phyloP scores from a whole-genome alignment of 2,329 filamentous ascomycete genomes.

The Nigrospora osmanthi region DNA sequence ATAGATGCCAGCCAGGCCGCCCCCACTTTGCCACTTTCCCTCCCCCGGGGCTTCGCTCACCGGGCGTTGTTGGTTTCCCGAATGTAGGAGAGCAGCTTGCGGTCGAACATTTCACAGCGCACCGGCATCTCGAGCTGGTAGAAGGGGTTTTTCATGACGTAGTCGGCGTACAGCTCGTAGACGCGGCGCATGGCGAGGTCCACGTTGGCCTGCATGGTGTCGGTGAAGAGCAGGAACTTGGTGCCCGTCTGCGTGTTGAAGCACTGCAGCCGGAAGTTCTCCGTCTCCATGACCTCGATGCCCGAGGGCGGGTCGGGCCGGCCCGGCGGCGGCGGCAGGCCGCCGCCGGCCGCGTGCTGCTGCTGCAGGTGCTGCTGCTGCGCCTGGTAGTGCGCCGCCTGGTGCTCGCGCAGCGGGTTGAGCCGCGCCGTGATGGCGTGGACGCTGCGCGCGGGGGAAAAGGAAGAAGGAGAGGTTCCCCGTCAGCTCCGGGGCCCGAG shows the following conservation, averaged over 20 bases:
- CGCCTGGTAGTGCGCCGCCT: conserved; percentile 6
- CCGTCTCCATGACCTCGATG: conserved; percentile 86
- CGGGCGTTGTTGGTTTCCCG: conserved; percentile 58
- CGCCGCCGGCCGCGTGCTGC: conserved; percentile 7
- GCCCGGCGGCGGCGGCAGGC: conserved; percentile 22
- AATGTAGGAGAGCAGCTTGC: conserved; percentile 74
- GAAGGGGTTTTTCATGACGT: conserved; percentile 99
- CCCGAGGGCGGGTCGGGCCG: conserved; percentile 64
- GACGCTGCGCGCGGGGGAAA: conserved; percentile 34
- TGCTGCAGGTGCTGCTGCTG: conserved; percentile 10
- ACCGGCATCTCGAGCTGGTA: conserved; percentile 98
- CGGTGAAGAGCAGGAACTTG: conserved; percentile 94
- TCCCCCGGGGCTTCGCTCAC: conserved; percentile 22
- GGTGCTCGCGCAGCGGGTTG: conserved; percentile 40
- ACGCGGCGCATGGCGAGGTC: conserved; percentile 77
- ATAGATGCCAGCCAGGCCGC: no score
- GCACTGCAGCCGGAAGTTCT: conserved; percentile 91
- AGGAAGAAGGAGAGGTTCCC: no score
- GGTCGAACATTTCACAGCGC: conserved; percentile 89
- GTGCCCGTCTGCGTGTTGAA: conserved; percentile 91
- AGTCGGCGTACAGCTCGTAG: conserved; percentile 93
- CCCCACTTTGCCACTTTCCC: not conserved
- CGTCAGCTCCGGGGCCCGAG: not conserved
- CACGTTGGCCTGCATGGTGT: conserved; percentile 77
- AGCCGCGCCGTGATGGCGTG: conserved; percentile 62